Evolutionary conservation across 345 rosid genomes (phyloP).

Genomic region (Chamaenerion angustifolium): DNA sequence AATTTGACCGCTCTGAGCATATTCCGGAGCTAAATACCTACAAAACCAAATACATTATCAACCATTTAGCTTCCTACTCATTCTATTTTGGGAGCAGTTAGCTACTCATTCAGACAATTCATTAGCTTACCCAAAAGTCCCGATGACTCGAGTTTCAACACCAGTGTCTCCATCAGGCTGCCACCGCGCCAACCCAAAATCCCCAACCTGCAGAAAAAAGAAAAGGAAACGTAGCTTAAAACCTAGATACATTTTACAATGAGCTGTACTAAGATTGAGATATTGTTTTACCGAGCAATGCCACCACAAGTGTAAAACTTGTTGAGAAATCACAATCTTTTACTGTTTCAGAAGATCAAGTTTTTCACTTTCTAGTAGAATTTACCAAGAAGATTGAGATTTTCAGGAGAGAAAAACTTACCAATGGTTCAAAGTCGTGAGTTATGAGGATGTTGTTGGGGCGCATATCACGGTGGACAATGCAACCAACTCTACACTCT

Average conservation of each 20-base stretch:
- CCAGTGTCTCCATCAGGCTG: conserved; percentile 97
- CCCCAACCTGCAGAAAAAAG: conserved; percentile 61
- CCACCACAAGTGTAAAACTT: too few species aligned
- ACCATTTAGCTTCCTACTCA: too few species aligned
- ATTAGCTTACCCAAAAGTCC: conserved; percentile 78
- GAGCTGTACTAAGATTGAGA: too few species aligned
- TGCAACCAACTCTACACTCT: conserved; percentile 99
- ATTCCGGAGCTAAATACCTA: conserved; percentile 98
- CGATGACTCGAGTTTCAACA: conserved; percentile 91
- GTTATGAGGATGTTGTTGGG: conserved; percentile 97
- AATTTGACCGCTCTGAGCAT: conserved; percentile 94
- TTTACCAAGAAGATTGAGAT: background rate
- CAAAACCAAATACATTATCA: background rate
- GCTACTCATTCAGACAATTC: background rate
- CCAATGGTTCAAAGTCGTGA: conserved; percentile 98
- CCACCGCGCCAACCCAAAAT: conserved; percentile 99
- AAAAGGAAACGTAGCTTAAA: background rate
- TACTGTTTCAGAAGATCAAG: too few species aligned
- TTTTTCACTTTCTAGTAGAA: too few species aligned
- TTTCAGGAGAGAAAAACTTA: conserved; percentile 13
- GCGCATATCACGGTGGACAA: conserved; percentile 99
- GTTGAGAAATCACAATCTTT: too few species aligned
- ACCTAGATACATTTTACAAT: too few species aligned
- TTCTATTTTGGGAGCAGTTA: too few species aligned
- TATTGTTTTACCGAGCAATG: too few species aligned